phyloP scores from a whole-genome alignment of 2,329 filamentous ascomycete species.

The Aquanectria penicillioides region DNA sequence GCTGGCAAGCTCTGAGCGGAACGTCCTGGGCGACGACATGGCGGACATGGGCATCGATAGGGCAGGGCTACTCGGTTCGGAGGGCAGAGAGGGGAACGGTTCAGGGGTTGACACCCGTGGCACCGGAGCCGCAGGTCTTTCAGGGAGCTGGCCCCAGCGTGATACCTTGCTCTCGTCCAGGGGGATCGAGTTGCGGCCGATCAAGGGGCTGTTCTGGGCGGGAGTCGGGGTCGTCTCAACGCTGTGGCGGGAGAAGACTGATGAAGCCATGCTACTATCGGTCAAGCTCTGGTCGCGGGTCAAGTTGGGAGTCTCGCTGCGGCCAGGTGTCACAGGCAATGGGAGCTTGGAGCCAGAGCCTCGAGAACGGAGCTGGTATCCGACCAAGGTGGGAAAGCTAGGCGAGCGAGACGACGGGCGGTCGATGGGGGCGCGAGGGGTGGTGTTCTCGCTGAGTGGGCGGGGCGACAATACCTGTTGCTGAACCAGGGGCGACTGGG shows the following conservation, averaged over 20 bases:
- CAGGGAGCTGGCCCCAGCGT: slow-evolving; percentile 40
- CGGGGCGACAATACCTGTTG: slow-evolving; percentile 24
- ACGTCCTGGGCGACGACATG: slow-evolving; percentile 46
- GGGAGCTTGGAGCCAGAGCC: slow-evolving; percentile 53
- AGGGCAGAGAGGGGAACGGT: slow-evolving; percentile 19
- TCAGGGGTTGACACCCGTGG: slow-evolving; percentile 29
- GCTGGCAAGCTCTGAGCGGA: slow-evolving; percentile 31
- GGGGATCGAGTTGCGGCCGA: slow-evolving; percentile 28
- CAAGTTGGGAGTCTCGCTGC: slow-evolving; percentile 48
- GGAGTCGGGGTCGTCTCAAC: slow-evolving; percentile 48
- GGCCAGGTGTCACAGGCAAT: slow-evolving; percentile 50
- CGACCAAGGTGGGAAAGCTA: slow-evolving; percentile 38
- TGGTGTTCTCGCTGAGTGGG: slow-evolving; percentile 11
- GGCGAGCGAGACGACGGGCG: slow-evolving; percentile 37
- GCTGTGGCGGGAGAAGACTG: slow-evolving; percentile 51
- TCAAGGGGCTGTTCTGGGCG: slow-evolving; percentile 42
- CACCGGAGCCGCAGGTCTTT: slow-evolving; percentile 4
- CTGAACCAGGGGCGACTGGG: slow-evolving; percentile 11
- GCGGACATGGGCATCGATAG: slow-evolving; percentile 42
- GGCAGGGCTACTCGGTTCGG: slow-evolving; percentile 35
- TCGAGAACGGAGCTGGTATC: slow-evolving; percentile 46
- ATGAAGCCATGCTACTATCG: slow-evolving; percentile 56
- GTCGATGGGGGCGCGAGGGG: slow-evolving; percentile 21
- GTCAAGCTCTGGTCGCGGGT: slow-evolving; percentile 51
- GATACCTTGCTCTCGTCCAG: slow-evolving; percentile 26